Conservation (phyloP, 1,284 basidiomycete genomes). For the Heliocybe sulcata region DNA sequence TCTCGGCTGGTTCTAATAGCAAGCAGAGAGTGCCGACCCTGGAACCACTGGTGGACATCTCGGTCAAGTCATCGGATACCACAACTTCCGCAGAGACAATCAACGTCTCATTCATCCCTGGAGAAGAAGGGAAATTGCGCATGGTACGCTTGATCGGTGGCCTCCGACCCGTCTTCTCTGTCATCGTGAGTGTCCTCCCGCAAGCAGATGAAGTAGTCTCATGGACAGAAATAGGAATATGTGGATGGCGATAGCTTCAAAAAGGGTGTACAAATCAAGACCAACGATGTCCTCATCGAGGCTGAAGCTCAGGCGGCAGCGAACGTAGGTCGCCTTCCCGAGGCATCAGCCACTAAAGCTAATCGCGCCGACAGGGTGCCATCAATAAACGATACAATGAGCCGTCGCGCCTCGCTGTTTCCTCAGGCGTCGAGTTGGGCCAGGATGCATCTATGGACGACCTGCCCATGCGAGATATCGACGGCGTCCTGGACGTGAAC, state of each 20-base stretch:
- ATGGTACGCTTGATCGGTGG: conserved; percentile 60
- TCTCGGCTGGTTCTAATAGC: conserved; percentile 21
- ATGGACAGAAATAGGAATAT: conserved; percentile 36
- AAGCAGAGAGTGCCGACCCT: conserved; percentile 42
- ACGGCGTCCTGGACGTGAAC: conserved; percentile 74
- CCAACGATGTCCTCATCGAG: conserved; percentile 36
- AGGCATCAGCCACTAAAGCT: no score
- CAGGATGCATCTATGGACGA: conserved; percentile 54
- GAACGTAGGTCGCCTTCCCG: conserved; percentile 7
- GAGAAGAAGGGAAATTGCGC: conserved; percentile 38
- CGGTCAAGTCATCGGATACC: conserved; percentile 31
- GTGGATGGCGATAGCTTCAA: conserved; percentile 52
- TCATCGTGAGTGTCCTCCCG: conserved; percentile 40
- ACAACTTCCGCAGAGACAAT: conserved; percentile 35
- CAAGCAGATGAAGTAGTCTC: conserved; percentile 1
- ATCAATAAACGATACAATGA: conserved; percentile 61
- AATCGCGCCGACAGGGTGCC: conserved; percentile 21
- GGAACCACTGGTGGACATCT: conserved; percentile 40
- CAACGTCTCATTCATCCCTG: conserved; percentile 36
- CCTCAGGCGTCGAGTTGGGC: conserved; percentile 55
- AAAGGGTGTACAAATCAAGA: conserved; percentile 41
- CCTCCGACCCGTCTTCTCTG: conserved; percentile 61
- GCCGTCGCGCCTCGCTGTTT: conserved; percentile 47
- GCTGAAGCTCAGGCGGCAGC: conserved; percentile 11
- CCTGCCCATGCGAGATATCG: conserved; percentile 37